Base-by-base conservation (phyloP, 23 red algal genomes). In the Gracilaria domingensis region DNA sequence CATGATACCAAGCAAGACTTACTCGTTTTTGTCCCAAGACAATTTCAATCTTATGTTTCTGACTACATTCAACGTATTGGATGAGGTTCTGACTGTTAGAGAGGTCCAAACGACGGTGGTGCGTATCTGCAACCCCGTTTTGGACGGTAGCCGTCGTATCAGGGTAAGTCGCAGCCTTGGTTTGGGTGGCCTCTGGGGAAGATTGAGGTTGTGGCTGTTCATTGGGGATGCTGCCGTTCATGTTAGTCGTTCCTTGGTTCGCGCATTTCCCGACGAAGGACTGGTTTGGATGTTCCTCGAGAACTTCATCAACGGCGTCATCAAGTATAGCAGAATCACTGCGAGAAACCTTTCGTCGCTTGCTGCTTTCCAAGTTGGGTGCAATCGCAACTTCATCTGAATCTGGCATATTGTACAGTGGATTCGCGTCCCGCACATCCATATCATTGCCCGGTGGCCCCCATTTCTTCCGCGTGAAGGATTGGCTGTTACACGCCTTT, bases 41-140 rank as follows among this genome's bases (percentile, higher is more conserved):
- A 51, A 90, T 72, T 26, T 90, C 87, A 36, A 90, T 90, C 54
- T 56, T 45, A 48, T 90, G 87, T 51, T 80, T 90, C 20, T 90
- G 79, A 17, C 42, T 77, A 50, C 72, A 77, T 30, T 77, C 72
- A 30, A 77, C 23, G 34, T 51, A 77, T 8, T n/a, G 72, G 6
- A 30, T 26, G 11, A 8, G 26, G 40, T 8, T 49, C 38, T 77
- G 72, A 49, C 21, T 51, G 2, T 13, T 12, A 16, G 40, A 50
- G 11, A 77, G 72, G 30, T 77, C 72, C 39, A 51, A 50, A 32
- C 8, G 32, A 50, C 72, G 72, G 13, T 40, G 30, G 30, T 39
- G 42, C n/a, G 4, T n/a, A 8, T 77, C 72, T 44, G 40, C 23
- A 12, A 77, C 39, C 14, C 40, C 72, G 18, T 23, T 77, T 0